Evolutionary conservation across 805 yeast genomes (phyloP), one percentile per base, ranked within the genome.

Genomic region (Suhomyces sp.): DNA sequence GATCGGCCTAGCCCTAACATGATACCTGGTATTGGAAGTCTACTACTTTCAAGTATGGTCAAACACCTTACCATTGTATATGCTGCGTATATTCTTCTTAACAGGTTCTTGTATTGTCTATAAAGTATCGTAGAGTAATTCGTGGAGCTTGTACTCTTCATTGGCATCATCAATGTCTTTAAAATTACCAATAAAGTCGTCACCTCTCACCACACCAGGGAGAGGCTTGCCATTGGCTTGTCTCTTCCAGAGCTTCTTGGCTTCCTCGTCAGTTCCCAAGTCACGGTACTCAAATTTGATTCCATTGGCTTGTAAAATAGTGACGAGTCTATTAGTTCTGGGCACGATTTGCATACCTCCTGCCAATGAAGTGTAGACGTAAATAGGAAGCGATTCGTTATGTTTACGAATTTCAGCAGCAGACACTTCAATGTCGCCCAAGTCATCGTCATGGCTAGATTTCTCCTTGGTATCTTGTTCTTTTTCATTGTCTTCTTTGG

Each of bases 191-290:
- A 91, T 85, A 54, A 84, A 80, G 59, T 86, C 92, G 61, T 88
- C 94, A 26, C 84, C 84, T 68, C 96, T 81, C 15, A 91, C 91
- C 15, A 91, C 80, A 33, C 92, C 97, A 2, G 97, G 97, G 53
- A 90, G 78, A 1, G 83, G 74, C 59, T 87, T 84, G 3, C 96
- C 96, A 27, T 76, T 76, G 15, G 88, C 76, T 62, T 82, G 82
- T 59, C 94, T 79, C 62, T 83, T 83, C 97, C 97, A 91, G 26
- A 90, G 80, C 60, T 83, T 81, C 67, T 90, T 85, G 13, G 97
- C 97, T 55, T 85, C 87, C 49, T 85, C 90, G 65, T 91, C 96
- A 0, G 96, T 90, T 5, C 96, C 96, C 49, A 90, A 71, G 65
- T 91, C 97, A 53, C 88, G 82, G 64, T 83, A 80, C 29, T 82